A percentile compares a stretch with the other conserved stretches of the same genome.
These are phyloP conservation scores for Wickerhamiella brachini DNA, from an alignment of 805 yeast genomes.

Conservation along the genomic window DNA sequence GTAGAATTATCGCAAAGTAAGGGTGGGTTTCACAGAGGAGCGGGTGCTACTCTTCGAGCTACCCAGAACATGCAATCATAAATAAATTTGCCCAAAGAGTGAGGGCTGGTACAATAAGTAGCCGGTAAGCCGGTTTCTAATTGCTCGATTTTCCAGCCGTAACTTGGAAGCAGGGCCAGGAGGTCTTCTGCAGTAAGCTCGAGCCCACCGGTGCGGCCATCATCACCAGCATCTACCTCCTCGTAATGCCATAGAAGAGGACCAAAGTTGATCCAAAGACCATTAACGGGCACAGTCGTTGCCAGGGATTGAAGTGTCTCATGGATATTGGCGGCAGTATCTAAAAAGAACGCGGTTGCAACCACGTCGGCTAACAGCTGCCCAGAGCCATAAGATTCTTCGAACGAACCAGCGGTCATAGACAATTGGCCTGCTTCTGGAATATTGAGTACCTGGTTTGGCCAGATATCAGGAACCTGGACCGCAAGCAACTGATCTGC, in stretches of 20 bases:
- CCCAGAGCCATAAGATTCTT: constrained; percentile 36
- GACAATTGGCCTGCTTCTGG: constrained; percentile 32
- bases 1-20: too few species aligned
- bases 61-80: constrained; percentile 63
- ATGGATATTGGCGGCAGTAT: constrained; percentile 75
- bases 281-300: constrained; percentile 30
- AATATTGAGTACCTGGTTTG: constrained; percentile 8
- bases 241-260: constrained; percentile 65
- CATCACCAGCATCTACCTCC: constrained; percentile 21
- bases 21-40: not conserved
- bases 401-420: constrained; percentile 61
- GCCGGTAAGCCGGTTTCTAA: constrained; percentile 33
- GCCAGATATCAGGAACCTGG: constrained; percentile 24
- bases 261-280: constrained; percentile 71
- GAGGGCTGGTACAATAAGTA: constrained; percentile 39
- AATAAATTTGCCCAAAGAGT: constrained; percentile 38
- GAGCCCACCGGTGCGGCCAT: constrained; percentile 33
- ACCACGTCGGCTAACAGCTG: constrained; percentile 23
- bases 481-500: constrained; percentile 41
- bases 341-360: constrained; percentile 59
- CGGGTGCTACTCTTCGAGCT: constrained; percentile 26
- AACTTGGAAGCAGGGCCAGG: constrained; percentile 28
- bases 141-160: constrained; percentile 40
- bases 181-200: constrained; percentile 49
- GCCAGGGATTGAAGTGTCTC: constrained; percentile 57